Base-by-base conservation (phyloP, 2,329 filamentous ascomycete species). In the Pyrenophora teres region DNA sequence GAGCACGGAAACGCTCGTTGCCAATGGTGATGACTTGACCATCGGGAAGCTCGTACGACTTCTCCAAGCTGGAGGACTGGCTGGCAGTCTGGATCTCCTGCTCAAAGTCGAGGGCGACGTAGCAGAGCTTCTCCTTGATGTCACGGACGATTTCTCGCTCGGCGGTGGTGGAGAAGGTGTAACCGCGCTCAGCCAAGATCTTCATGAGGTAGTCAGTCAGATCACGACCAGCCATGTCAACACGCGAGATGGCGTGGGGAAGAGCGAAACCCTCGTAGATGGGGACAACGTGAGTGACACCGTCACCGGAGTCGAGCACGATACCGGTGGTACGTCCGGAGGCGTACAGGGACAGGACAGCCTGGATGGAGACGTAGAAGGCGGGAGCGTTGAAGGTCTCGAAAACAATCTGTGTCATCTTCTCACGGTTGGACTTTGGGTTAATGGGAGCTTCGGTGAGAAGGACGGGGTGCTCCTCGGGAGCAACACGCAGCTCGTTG, bases 111-210 rank as follows among this genome's bases (percentile, higher is more conserved):
- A 99, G 90, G 67, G 94, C 94, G 76, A 97, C 94, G 83, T 99
- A 99, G 88, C 94, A 99, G 74, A 99, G 92, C 88, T 97, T 99
- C 89, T 99, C 94, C 89, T 99, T 99, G 86, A 99, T 97, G 80
- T 99, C 94, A 85, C 94, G 93, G 76, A 97, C 94, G 77, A 97
- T 99, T 95, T 97, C 94, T 81, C 94, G 94, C 86, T 99, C 94
- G 80, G 94, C 94, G 60, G 94, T 97, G 83, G 94, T 99, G 77
- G 93, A 97, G 90, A 99, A 99, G 73, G 91, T 91, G 86, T 99
- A 97, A 74, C 94, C 94, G 77, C 94, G 92, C 89, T 99, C 94
- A 73, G 94, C 94, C 74, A 99, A 83, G 76, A 99, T 97, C 90
- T 97, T 97, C 94, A 99, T 97, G 75, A 99, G 89, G 87, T 99